Evolutionary conservation across 164 flowering plant species (phyloP).

Genomic region (Vitis amurensis): DNA sequence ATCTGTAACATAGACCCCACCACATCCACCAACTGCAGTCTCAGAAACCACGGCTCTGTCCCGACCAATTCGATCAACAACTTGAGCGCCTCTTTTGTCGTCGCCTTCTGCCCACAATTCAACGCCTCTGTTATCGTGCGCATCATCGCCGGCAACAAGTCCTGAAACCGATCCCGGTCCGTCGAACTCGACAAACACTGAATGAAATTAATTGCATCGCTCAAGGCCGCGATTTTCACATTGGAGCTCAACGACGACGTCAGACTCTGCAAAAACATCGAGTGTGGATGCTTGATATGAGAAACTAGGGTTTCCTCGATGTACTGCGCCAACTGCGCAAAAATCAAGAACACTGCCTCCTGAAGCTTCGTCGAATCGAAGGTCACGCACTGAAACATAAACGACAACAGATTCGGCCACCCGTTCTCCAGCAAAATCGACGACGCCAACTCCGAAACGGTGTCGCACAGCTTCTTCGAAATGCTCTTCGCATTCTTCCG

Average conservation of each 20-base stretch:
- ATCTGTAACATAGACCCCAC: slow-evolving; percentile 33
- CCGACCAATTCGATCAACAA: slow-evolving; percentile 79
- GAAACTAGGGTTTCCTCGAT: slow-evolving; percentile 76
- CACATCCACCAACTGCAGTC: slow-evolving; percentile 84
- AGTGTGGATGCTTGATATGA: slow-evolving; percentile 60
- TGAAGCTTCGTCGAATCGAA: slow-evolving; percentile 61
- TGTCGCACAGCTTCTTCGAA: slow-evolving; percentile 87
- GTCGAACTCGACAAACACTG: slow-evolving; percentile 67
- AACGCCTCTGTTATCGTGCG: slow-evolving; percentile 83
- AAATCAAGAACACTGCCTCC: slow-evolving; percentile 85
- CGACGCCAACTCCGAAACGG: slow-evolving; percentile 89
- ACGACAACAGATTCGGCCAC: slow-evolving; percentile 94
- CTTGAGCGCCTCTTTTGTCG: slow-evolving; percentile 93
- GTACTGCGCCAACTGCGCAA: slow-evolving; percentile 82
- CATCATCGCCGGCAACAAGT: slow-evolving; percentile 89
- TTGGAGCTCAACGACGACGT: slow-evolving; percentile 42
- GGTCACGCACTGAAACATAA: slow-evolving; percentile 88
- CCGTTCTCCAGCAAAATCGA: slow-evolving; percentile 68
- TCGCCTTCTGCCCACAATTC: slow-evolving; percentile 81
- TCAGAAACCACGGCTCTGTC: slow-evolving; percentile 25
- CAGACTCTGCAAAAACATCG: slow-evolving; percentile 70
- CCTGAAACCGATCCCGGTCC: slow-evolving; percentile 94
- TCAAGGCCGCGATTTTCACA: slow-evolving; percentile 79
- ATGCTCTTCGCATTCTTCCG: slow-evolving; percentile 68
- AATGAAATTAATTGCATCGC: slow-evolving; percentile 80